Percentiles rank a stretch among this genome's conserved stretches.
Conservation (phyloP, 306 rosid genomes). For the Morella rubra region DNA sequence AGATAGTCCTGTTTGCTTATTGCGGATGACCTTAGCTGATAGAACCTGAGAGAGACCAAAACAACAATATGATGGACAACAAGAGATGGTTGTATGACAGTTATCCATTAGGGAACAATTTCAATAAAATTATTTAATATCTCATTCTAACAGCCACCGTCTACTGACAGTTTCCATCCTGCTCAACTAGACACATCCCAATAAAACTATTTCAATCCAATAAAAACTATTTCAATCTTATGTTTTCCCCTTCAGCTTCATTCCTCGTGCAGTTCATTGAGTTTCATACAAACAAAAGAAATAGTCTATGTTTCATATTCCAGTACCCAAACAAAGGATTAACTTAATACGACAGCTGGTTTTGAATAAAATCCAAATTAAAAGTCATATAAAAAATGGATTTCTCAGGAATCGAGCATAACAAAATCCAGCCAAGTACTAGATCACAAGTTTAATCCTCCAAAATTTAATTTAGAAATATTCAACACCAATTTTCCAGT, state of each 20-base stretch:
- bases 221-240: not conserved
- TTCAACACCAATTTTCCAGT: not conserved
- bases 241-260: not conserved
- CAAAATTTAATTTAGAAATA: not conserved
- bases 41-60: constrained; percentile 29
- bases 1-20: constrained; percentile 47
- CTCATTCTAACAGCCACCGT: no score
- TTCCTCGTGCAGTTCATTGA: not conserved
- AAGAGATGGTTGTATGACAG: not conserved
- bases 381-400: no score
- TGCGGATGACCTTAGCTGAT: constrained; percentile 59
- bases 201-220: not conserved
- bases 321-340: not conserved
- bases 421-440: not conserved
- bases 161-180: no score
- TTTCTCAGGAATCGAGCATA: no score
- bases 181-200: no score
- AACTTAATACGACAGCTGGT: not conserved
- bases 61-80: not conserved
- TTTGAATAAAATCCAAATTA: no score
- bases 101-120: not conserved
- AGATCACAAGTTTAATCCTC: not conserved
- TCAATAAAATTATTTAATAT: not conserved
- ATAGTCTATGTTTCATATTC: not conserved
- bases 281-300: not conserved